Evolutionary conservation across 805 yeast genomes (phyloP).

Genomic region (Yamadazyma akitaensis): DNA sequence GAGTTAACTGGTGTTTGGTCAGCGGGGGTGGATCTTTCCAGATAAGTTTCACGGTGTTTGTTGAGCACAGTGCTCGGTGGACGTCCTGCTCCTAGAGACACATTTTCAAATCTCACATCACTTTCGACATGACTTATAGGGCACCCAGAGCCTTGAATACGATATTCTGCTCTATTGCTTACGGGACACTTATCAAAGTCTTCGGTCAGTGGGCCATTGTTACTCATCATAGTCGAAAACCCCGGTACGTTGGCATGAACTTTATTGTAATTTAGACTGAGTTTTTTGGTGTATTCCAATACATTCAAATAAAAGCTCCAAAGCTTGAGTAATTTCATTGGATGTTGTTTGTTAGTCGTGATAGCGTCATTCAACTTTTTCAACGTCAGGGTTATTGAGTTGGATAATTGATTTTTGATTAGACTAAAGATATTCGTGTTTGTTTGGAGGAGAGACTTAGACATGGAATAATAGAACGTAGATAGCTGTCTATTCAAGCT

Average conservation of each 20-base stretch:
- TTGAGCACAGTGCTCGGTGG: not conserved
- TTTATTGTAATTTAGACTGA: constrained; percentile 30
- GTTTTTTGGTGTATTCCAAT: constrained; percentile 27
- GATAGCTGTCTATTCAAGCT: constrained; percentile 13
- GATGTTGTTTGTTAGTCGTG: constrained; percentile 4
- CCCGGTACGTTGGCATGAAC: constrained; percentile 30
- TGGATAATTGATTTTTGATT: constrained; percentile 7
- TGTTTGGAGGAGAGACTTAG: constrained; percentile 4
- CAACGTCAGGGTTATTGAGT: constrained; percentile 4
- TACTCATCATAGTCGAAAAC: constrained; percentile 13
- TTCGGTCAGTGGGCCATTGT: not conserved
- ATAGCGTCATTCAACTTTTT: not conserved
- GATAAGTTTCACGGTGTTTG: not conserved
- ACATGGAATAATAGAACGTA: constrained; percentile 9
- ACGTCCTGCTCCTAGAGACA: not conserved
- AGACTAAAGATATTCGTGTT: constrained; percentile 5
- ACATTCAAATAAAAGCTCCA: constrained; percentile 42
- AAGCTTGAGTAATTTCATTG: constrained; percentile 7
- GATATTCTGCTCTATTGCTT: not conserved
- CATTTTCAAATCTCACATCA: not conserved
- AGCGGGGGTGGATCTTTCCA: not conserved
- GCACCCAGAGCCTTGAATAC: constrained; percentile 7
- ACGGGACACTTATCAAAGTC: constrained; percentile 13
- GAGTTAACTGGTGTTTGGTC: not conserved
- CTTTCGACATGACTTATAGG: constrained; percentile 14